Evolutionary conservation across 1,284 basidiomycete species (phyloP).

Genomic region (Malassezia furfur): DNA sequence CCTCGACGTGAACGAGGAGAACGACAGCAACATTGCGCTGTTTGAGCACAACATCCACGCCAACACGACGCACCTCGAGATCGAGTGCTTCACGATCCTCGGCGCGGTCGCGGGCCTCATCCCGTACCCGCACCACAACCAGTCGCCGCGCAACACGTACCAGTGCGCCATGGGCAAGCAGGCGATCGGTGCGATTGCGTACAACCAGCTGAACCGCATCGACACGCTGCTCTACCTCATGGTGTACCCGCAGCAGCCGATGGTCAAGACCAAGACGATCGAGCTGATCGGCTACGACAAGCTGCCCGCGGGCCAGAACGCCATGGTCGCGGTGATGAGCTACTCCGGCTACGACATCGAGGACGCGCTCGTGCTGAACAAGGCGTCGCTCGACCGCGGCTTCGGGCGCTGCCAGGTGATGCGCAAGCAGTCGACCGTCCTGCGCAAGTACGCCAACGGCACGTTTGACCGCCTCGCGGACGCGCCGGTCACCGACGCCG

Average conservation of each 20-base stretch:
- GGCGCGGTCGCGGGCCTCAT: conserved; percentile 97
- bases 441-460: conserved; percentile 93
- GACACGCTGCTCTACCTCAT: conserved; percentile 97
- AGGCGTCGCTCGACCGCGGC: conserved; percentile 71
- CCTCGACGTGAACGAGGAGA: conserved; percentile 98
- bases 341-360: conserved; percentile 99
- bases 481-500: conserved; percentile 68
- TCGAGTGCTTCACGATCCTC: conserved; percentile 94
- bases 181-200: conserved; percentile 97
- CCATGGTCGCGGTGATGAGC: conserved; percentile 96
- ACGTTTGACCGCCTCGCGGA: conserved; percentile 94
- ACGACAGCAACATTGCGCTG: conserved; percentile 90
- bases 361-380: conserved; percentile 93
- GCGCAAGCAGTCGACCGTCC: conserved; percentile 84
- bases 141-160: conserved; percentile 96
- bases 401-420: conserved; percentile 96
- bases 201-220: conserved; percentile 95
- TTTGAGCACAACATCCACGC: conserved; percentile 80
- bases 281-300: conserved; percentile 93
- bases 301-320: conserved; percentile 94
- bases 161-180: conserved; percentile 99
- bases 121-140: conserved; percentile 98
- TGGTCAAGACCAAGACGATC: conserved; percentile 89
- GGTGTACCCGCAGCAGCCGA: conserved; percentile 98
- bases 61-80: conserved; percentile 79